Base-by-base conservation (phyloP, 176 grass and related monocot species). In the Chloris gayana region DNA sequence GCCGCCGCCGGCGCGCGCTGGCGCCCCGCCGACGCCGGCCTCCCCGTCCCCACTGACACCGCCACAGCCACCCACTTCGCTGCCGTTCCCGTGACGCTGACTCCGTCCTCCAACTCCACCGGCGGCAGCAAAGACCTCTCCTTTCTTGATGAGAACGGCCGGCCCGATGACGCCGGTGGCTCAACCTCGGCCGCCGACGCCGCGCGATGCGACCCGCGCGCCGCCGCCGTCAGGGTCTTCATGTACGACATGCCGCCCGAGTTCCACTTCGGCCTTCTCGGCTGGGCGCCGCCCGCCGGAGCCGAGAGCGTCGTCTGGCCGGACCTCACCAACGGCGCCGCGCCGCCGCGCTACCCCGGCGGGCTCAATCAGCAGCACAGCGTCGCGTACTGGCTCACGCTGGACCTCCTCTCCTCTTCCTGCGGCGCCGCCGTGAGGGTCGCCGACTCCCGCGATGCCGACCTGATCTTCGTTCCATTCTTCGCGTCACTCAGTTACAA, bases 311-410 rank as follows among this genome's bases (percentile, higher is more conserved):
- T 37, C 41, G 78, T 98, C 44, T 98, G 95, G 95, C 95, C 95
- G 46, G 75, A 95, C 60, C 71, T 88, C 13, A 34, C 22, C 0
- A 10, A 6, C 60, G 80, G 49, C 79, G 79, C 83, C 54, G 69
- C 88, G 17, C 88, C 88, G 47, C 95, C 90, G 29, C 78, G 76
- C 27, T 95, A 95, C 84, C 95, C 95, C 4, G 95, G 92, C 0
- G 92, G 92, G 4, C 89, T 98, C 77, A 98, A 98, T 79, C 92
- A 93, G 64, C 96, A 95, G 69, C 96, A 98, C 80, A 95, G 90
- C 84, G 89, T 98, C 57, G 96, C 89, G 80, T 98, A 95, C 79
- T 95, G 96, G 96, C 90, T 98, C 14, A 91, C 95, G 12, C 85
- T 98, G 34, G 88, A 95, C 70, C 88, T 98, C 83, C 87, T 98